Evolutionary conservation across 305 asterid species (phyloP).

Genomic region (Caryopteris hybrid): DNA sequence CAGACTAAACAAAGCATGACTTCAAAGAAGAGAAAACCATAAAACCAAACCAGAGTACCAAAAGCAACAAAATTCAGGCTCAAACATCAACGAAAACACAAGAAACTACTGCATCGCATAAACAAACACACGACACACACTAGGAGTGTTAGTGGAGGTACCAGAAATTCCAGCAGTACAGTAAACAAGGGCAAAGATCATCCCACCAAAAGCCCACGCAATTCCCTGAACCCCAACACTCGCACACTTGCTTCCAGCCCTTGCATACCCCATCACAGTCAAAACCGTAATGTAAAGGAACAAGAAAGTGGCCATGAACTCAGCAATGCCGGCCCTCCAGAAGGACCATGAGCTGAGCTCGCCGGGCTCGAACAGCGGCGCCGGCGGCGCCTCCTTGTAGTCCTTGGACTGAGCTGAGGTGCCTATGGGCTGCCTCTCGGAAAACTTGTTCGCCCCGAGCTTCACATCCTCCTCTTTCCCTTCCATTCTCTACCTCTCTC

Average conservation of each 20-base stretch:
- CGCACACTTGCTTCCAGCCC: constrained; percentile 43
- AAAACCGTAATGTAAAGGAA: constrained; percentile 61
- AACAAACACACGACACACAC: not conserved
- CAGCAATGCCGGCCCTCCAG: constrained; percentile 79
- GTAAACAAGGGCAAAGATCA: constrained; percentile 78
- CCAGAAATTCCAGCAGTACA: constrained; percentile 79
- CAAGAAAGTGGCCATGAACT: constrained; percentile 69
- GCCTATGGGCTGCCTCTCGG: constrained; percentile 71
- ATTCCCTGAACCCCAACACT: constrained; percentile 74
- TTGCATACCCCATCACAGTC: constrained; percentile 65
- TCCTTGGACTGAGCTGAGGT: constrained; percentile 73
- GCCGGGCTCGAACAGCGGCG: constrained; percentile 66
- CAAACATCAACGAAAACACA: not conserved
- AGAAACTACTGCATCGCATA: not conserved
- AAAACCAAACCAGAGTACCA: not conserved
- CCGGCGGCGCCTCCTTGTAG: constrained; percentile 69
- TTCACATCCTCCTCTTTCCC: constrained; percentile 75
- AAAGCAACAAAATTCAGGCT: not conserved
- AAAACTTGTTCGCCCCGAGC: constrained; percentile 61
- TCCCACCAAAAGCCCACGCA: constrained; percentile 84
- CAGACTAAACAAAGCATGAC: not conserved
- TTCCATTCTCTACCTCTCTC: constrained; percentile 38
- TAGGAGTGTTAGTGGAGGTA: not conserved
- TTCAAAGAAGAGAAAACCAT: not conserved
- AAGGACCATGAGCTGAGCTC: constrained; percentile 73